Conservation (phyloP, 495 filamentous ascomycete species). For the Neurospora sp. region DNA sequence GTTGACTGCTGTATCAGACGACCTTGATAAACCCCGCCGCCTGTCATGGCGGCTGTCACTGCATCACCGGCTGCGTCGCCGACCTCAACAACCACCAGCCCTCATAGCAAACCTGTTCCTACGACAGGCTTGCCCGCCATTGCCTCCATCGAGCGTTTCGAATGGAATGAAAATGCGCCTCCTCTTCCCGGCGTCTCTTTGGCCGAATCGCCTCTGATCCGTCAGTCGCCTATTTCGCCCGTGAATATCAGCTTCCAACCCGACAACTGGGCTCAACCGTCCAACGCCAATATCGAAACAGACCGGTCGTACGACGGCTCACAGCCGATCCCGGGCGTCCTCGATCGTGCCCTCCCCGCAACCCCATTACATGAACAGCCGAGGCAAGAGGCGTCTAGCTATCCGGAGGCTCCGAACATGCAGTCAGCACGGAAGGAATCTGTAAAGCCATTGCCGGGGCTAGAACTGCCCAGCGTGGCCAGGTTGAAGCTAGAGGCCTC, state of each 20-base stretch:
- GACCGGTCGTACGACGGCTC: slow-evolving; percentile 5
- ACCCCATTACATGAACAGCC: slow-evolving; percentile 18
- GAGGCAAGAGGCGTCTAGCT: background rate
- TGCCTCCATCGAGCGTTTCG: slow-evolving; percentile 18
- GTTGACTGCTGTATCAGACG: background rate
- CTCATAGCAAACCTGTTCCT: slow-evolving; percentile 34
- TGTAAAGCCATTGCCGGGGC: slow-evolving; percentile 8
- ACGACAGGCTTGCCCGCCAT: slow-evolving; percentile 14
- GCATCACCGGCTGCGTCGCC: slow-evolving; percentile 23
- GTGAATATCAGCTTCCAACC: slow-evolving; percentile 32
- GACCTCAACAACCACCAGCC: slow-evolving; percentile 25
- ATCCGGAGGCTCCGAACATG: background rate
- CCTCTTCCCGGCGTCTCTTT: slow-evolving; percentile 18
- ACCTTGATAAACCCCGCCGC: slow-evolving; percentile 1
- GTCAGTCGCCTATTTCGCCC: slow-evolving; percentile 31
- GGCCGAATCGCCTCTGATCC: slow-evolving; percentile 25
- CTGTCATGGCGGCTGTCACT: slow-evolving; percentile 37
- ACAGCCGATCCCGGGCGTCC: background rate
- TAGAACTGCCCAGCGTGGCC: background rate
- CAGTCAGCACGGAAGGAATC: background rate
- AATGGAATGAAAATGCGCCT: slow-evolving; percentile 24
- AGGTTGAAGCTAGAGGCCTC: slow-evolving; percentile 4
- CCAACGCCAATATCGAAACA: slow-evolving; percentile 32
- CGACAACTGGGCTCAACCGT: slow-evolving; percentile 31
- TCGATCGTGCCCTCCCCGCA: slow-evolving; percentile 25